Evolutionary conservation across 306 rosid genomes (phyloP).

Genomic region (Delonix regia): DNA sequence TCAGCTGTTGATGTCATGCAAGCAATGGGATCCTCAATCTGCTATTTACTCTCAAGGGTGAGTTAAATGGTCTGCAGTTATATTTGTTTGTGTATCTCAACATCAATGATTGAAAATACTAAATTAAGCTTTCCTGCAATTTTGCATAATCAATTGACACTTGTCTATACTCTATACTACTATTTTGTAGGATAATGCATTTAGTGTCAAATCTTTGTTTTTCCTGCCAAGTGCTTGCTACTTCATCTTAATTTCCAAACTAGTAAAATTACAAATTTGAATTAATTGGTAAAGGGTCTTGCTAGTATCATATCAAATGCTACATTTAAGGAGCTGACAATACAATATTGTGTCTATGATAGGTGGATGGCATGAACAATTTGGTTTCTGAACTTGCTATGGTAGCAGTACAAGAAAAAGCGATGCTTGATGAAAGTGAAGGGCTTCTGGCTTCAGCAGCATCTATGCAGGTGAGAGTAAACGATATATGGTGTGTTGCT

Average conservation of each 20-base stretch:
- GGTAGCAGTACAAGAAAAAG: slow-evolving; percentile 80
- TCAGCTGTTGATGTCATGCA: slow-evolving; percentile 91
- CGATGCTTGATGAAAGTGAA: slow-evolving; percentile 87
- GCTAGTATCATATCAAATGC: slow-evolving; percentile 4
- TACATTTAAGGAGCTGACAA: slow-evolving; percentile 31
- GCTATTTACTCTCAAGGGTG: slow-evolving; percentile 80
- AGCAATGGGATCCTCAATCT: slow-evolving; percentile 84
- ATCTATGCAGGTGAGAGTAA: slow-evolving; percentile 78
- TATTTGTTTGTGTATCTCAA: slow-evolving; percentile 1
- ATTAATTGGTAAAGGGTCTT: slow-evolving; percentile 2
- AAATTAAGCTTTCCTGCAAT: background rate
- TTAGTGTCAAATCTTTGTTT: background rate
- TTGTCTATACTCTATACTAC: slow-evolving; percentile 29
- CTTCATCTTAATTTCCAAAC: slow-evolving; percentile 31
- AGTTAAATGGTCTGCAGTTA: slow-evolving; percentile 35
- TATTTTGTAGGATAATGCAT: background rate
- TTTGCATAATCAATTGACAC: slow-evolving; percentile 7
- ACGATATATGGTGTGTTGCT: background rate
- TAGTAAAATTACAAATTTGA: slow-evolving; percentile 8
- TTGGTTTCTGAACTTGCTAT: slow-evolving; percentile 83
- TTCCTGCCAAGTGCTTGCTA: background rate
- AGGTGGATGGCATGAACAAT: slow-evolving; percentile 76
- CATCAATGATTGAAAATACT: background rate
- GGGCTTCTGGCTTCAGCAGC: slow-evolving; percentile 66
- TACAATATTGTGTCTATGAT: slow-evolving; percentile 33